Evolutionary conservation across 768 basidiomycete genomes (phyloP).

Genomic region (Tulasnella sp.): DNA sequence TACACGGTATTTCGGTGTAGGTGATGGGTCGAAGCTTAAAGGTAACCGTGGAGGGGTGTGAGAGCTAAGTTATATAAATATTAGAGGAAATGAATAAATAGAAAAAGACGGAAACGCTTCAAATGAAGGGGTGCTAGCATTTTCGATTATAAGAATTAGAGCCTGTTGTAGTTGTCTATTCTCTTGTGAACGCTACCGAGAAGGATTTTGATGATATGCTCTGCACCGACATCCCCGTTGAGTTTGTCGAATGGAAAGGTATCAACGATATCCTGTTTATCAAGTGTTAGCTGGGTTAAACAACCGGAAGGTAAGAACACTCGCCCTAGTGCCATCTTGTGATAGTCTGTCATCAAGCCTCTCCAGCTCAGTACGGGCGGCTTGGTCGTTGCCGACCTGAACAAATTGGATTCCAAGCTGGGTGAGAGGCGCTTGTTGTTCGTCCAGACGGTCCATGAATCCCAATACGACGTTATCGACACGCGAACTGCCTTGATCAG

Average conservation of each 20-base stretch:
- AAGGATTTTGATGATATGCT: conserved; percentile 9
- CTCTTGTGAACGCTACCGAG: conserved; percentile 14
- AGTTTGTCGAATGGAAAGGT: conserved; percentile 16
- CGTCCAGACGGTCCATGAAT: conserved; percentile 39
- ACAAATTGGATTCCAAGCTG: conserved; percentile 59
- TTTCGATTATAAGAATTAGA: background rate
- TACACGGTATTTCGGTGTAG: background rate
- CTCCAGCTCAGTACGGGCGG: conserved; percentile 43
- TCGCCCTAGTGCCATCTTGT: background rate
- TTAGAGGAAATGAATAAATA: background rate
- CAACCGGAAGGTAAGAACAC: background rate
- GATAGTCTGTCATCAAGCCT: conserved; percentile 42
- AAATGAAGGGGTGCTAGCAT: background rate
- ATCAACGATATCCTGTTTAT: background rate
- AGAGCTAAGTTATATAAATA: background rate
- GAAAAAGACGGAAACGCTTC: background rate
- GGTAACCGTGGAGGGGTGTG: background rate
- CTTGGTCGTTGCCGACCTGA: conserved; percentile 55
- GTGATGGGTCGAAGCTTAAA: background rate
- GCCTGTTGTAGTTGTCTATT: conserved; percentile 1
- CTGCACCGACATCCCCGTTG: background rate
- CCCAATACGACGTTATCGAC: background rate
- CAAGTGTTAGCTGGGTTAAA: background rate
- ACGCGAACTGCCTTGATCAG: background rate
- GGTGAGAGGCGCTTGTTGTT: conserved; percentile 38